Base-by-base conservation (phyloP, 371 early-diverging fungal genomes). In the Mucor racemosus region DNA sequence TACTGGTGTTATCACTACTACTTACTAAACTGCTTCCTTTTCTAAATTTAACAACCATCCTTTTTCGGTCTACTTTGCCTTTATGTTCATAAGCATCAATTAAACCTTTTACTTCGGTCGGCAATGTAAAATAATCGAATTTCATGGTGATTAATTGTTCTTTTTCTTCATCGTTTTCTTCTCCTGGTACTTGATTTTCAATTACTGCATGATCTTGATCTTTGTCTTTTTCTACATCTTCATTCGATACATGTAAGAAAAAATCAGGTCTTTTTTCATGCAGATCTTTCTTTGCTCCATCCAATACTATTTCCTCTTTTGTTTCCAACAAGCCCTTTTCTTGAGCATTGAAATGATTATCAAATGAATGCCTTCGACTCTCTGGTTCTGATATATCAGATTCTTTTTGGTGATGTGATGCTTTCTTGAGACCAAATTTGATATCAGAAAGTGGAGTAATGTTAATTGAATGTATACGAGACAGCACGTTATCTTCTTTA, bases 101-200 rank as follows among this genome's bases (percentile, higher is more conserved):
- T 13, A 77, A 44, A 0, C 34, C 46, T 21, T 71, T 65, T 1
- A 77, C 68, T 39, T 76, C 77, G 26, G 40, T 62, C 0, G 81
- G 77, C 21, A 81, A 38, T 8, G 71, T 60, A 31, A 68, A 65
- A 64, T 75, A 76, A 59, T 81, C 81, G 50, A 81, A 74, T 4
- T 53, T 53, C 55, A 69, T 33, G 10, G 73, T 57, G 0, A 48
- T 50, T 2, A 60, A 39, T 48, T 41, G 14, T 41, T 54, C 40
- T 14, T 53, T 53, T 14, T 65, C 62, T 36, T 60, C 40, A 26
- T 50, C 59, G 1, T 36, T 21, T 26, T 48, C 7, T 15, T 38
- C 21, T 35, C n/a, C 46, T 35, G 53, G 31, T 13, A 33, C 19
- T 8, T 4, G 33, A 34, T 46, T n/a, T 5, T 46, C 60, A 31